phyloP scores from a whole-genome alignment of 2,329 filamentous ascomycete genomes.

The Epichloe glyceriae region DNA sequence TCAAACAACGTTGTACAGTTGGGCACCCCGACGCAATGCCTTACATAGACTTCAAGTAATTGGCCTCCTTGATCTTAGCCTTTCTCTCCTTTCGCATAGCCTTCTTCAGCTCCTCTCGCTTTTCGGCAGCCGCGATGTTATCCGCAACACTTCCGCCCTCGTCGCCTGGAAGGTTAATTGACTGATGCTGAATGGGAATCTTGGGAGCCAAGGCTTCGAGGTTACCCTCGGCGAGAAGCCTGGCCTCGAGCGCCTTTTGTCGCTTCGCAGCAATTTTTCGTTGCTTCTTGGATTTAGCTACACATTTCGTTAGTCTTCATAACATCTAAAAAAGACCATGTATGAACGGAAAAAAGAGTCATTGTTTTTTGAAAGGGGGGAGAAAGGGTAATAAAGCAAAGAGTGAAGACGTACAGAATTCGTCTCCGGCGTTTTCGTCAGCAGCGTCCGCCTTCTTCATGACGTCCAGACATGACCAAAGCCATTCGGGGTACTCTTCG shows the following conservation, averaged over 20 bases:
- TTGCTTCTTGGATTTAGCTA: conserved; percentile 78
- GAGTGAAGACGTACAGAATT: conserved; percentile 54
- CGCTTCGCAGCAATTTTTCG: conserved; percentile 57
- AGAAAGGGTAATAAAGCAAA: not conserved
- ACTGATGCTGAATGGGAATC: conserved; percentile 66
- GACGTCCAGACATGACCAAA: conserved; percentile 60
- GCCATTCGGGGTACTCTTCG: conserved; percentile 65
- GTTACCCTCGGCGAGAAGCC: conserved; percentile 52
- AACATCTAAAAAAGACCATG: not conserved
- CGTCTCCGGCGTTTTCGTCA: conserved; percentile 50
- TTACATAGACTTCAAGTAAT: conserved; percentile 74
- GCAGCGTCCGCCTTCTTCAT: conserved; percentile 40
- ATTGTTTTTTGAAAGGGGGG: too few relatives aligned
- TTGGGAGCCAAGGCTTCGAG: conserved; percentile 52
- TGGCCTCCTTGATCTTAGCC: conserved; percentile 68
- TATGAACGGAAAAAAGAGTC: not conserved
- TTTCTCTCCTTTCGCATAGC: conserved; percentile 64
- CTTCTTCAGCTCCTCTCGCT: conserved; percentile 51
- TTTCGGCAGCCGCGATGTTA: conserved; percentile 32
- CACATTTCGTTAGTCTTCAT: not conserved
- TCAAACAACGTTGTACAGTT: conserved; percentile 9
- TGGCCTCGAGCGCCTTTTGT: conserved; percentile 41
- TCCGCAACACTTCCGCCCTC: conserved; percentile 29
- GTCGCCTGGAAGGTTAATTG: conserved; percentile 53
- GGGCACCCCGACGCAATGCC: not conserved